Base-by-base conservation (phyloP, 2,329 filamentous ascomycete species). In the Epichloe brachyelytri region DNA sequence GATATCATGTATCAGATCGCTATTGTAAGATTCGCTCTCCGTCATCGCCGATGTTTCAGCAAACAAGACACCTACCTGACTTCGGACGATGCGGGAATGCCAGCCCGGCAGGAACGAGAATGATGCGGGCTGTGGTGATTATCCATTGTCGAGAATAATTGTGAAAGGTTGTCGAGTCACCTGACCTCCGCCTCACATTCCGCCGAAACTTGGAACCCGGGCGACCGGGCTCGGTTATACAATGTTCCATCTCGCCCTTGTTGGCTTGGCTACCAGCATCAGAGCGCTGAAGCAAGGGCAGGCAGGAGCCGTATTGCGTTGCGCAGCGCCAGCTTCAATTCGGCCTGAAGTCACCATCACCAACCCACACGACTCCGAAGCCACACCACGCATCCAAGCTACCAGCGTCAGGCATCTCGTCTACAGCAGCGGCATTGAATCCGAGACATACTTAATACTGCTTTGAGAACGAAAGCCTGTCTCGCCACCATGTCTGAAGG, bases 401-500 rank as follows among this genome's bases (percentile, higher is more conserved):
- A 20, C 41, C 19, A 45, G 22, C 34, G 22, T 22, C 26, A 15
- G 19, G 15, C 12, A 26, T 15, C 26, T 45, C 12, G 7, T 33
- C 26, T 15, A n/a, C 26, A 17, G 43, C 43, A 3, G 17, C 33
- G n/a, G n/a, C n/a, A 37, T 22, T 36, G 19, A 43, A 43, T 8
- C 39, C 19, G 12, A 37, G 12, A 19, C 8, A 22, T 26, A 17
- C 38, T 14, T 17, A 26, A 22, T 12, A 5, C 2, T 19, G 17
- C 30, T 30, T 12, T 19, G 19, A 47, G 15, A 50, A 37, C 46
- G 47, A 41, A 37, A 19, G 48, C 38, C 26, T 34, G 46, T 45
- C 34, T 43, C 53, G 51, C 53, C 59, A 66, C 51, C 66, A 95
- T 95, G 89, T 86, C 89, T 63, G 86, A 89, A 71, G 82, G 82